Evolutionary conservation across 768 basidiomycete species (phyloP).

Genomic region (Candolleomyces aberdarensis): DNA sequence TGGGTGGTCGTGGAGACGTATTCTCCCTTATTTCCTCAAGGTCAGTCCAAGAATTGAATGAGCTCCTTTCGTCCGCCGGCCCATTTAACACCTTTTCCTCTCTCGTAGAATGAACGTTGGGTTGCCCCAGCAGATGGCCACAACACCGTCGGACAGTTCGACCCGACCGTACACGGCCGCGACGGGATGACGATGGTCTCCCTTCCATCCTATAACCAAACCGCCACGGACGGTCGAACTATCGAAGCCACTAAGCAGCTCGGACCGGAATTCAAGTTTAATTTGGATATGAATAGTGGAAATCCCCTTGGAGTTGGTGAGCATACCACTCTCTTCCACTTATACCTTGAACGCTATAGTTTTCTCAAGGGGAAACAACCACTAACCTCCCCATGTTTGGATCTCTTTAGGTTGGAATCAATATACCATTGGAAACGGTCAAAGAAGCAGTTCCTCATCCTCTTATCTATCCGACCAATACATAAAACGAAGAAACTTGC

Average conservation of each 20-base stretch:
- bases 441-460: constrained; percentile 22
- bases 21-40: constrained; percentile 28
- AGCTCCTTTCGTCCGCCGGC: constrained; percentile 15
- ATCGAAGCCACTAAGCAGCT: constrained; percentile 15
- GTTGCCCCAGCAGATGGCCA: constrained; percentile 16
- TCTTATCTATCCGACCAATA: constrained; percentile 20
- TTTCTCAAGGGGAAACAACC: not conserved
- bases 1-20: constrained; percentile 33
- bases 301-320: constrained; percentile 10
- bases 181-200: constrained; percentile 14
- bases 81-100: constrained; percentile 34
- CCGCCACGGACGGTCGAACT: constrained; percentile 17
- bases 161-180: constrained; percentile 19
- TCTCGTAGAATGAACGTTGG: constrained; percentile 22
- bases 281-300: constrained; percentile 13
- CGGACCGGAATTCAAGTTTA: constrained; percentile 10
- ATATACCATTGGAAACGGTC: constrained; percentile 16
- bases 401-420: constrained; percentile 19
- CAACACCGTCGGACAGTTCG: constrained; percentile 16
- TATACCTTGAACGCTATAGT: not conserved
- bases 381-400: not conserved
- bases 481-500: constrained; percentile 22
- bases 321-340: constrained; percentile 13
- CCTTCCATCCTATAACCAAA: constrained; percentile 13
- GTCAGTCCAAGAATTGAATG: constrained; percentile 11